Base-by-base conservation (phyloP, 441 rosid genomes). In the Croton setiger region DNA sequence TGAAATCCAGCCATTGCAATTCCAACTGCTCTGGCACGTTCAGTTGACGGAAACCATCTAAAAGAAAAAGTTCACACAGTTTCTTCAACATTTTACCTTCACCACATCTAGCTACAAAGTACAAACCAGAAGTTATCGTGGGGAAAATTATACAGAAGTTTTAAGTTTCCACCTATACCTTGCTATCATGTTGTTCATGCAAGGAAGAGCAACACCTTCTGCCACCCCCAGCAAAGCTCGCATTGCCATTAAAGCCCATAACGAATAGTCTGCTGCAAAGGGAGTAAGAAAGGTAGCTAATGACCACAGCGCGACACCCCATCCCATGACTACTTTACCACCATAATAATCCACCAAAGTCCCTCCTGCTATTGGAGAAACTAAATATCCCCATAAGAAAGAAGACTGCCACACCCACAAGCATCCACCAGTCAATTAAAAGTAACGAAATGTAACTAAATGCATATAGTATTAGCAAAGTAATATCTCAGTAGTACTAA, bases 1-100 rank as follows among this genome's bases (percentile, higher is more conserved):
- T 86, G 93, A 83, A 94, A 89, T 61, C 96, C 96, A 45, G 89
- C 98, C 98, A 94, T 94, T 66, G 98, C 97, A 44, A 94, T 86
- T 48, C 87, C 93, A 63, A 91, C 97, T 15, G 97, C 97, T 72
- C 97, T 94, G 66, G 97, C 79, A 64, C 96, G 90, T 80, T 94
- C 98, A 53, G 93, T 90, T 60, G 81, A 72, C 4, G 98, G 98
- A 82, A 89, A 94, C 98, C 98, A 94, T 83, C 98, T 93, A 85
- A 80, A 77, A 76, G 60, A 80, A 84, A 80, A 72, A 53, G 73
- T 70, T 58, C n/a, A 63, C 36, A 76, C 56, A 71, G 59, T 73
- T 67, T 54, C 78, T 74, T 70, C 74, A 76, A 75, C 64, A 78
- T 68, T 81, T 78, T 53, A 66, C 55, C 72, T 74, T 72, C 48